Evolutionary conservation across 202 grass and related monocot species (phyloP).

Genomic region (Panicum virgatum): DNA sequence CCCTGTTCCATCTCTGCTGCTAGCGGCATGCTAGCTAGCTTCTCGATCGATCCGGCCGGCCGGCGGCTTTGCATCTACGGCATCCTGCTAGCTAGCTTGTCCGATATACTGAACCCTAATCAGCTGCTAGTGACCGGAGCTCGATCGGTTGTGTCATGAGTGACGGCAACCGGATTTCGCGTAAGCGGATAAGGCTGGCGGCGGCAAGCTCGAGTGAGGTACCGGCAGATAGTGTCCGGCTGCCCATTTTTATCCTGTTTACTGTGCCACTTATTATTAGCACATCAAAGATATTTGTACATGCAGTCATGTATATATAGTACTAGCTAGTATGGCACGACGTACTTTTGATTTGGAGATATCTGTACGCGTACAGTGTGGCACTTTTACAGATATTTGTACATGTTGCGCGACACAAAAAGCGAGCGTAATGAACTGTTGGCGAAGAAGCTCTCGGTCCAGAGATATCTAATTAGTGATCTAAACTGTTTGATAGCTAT

Average conservation of each 20-base stretch:
- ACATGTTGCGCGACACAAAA: slow-evolving; percentile 16
- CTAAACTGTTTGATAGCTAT: slow-evolving; percentile 37
- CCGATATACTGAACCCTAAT: slow-evolving; percentile 12
- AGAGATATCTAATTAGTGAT: slow-evolving; percentile 25
- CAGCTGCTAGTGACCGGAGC: background rate
- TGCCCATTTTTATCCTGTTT: slow-evolving; percentile 34
- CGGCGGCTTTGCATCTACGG: slow-evolving; percentile 18
- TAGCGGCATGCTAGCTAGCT: too few relatives aligned
- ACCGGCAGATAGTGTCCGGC: slow-evolving; percentile 30
- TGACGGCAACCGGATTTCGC: slow-evolving; percentile 39
- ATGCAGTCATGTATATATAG: background rate
- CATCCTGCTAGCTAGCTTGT: background rate
- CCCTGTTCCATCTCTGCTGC: slow-evolving; percentile 34
- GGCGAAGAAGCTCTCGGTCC: background rate
- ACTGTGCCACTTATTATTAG: background rate
- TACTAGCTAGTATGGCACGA: too few relatives aligned
- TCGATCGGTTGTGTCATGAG: slow-evolving; percentile 34
- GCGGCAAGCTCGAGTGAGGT: background rate
- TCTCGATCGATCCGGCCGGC: background rate
- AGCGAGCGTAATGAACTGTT: background rate
- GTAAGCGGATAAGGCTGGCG: slow-evolving; percentile 30
- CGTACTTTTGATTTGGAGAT: too few relatives aligned
- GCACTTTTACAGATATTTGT: slow-evolving; percentile 21
- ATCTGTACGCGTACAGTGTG: background rate
- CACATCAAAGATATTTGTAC: too few relatives aligned